A percentile compares a stretch with the other conserved stretches of the same genome.
Evolutionary conservation across 176 grass and related monocot species (phyloP).

Genomic region (Aegilops tauschii): DNA sequence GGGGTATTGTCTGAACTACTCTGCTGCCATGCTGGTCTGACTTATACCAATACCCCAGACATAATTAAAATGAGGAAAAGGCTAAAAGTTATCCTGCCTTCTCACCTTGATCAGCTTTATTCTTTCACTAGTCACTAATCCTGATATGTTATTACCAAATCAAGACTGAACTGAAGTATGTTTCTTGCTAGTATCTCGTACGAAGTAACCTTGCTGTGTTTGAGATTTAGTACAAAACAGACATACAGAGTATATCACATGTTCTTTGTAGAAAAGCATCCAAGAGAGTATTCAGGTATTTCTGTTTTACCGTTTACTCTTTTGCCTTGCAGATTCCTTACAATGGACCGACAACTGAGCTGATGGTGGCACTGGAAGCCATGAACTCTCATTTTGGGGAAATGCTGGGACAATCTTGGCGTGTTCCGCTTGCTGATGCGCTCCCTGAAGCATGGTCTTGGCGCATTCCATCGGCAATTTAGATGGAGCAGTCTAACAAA

Average conservation of each 20-base stretch:
- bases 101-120: neutral
- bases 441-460: neutral
- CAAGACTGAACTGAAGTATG: neutral
- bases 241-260: neutral
- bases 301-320: neutral
- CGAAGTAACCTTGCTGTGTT: neutral
- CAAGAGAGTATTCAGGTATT: neutral
- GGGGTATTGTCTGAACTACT: neutral
- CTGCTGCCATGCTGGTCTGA: neutral
- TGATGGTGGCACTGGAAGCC: neutral
- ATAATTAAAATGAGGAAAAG: neutral
- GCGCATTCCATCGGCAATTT: neutral
- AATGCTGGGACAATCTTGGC: neutral
- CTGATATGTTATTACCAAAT: neutral
- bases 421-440: neutral
- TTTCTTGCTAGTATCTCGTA: neutral
- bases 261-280: neutral
- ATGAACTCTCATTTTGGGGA: slow-evolving; percentile 1
- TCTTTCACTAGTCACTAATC: neutral
- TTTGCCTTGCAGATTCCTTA: slow-evolving; percentile 2
- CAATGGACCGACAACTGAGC: neutral
- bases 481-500: neutral
- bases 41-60: neutral
- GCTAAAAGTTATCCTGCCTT: neutral
- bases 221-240: neutral